A percentile compares a stretch with the other conserved stretches of the same genome.
Evolutionary conservation across 2,329 filamentous ascomycete genomes (phyloP).

Genomic region (Paecilomyces dactylethromorphus): DNA sequence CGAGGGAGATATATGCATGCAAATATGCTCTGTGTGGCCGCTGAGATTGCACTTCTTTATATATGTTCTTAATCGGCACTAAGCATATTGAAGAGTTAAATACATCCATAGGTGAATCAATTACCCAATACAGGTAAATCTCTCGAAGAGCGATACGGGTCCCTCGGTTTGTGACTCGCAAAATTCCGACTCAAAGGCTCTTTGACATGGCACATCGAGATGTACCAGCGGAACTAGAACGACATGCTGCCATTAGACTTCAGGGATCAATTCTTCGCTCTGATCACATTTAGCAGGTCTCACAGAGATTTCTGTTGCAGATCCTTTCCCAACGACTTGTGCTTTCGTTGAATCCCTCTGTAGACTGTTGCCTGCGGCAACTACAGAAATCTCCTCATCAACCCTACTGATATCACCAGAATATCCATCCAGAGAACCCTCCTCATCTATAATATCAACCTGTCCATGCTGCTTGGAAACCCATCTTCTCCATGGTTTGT

Average conservation of each 20-base stretch:
- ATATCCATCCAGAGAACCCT: constrained; percentile 17
- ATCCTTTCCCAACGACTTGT: constrained; percentile 6
- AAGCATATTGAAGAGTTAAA: background rate
- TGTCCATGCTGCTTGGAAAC: constrained; percentile 37
- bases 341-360: background rate
- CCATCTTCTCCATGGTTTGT: constrained; percentile 69
- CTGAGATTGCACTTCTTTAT: no score
- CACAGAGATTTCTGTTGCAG: constrained; percentile 8
- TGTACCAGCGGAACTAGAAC: background rate
- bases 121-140: no score
- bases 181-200: background rate
- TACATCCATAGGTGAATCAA: no score
- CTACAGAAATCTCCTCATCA: background rate
- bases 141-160: no score
- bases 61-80: background rate
- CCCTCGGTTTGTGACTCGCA: no score
- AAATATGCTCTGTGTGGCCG: no score
- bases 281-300: constrained; percentile 9
- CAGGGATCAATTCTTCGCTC: constrained; percentile 11
- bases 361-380: background rate
- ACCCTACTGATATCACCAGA: background rate
- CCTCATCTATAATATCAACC: constrained; percentile 8
- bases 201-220: background rate
- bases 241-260: background rate
- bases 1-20: no score